Evolutionary conservation across 345 rosid species (phyloP).

Genomic region (Arabidopsis arenosa): DNA sequence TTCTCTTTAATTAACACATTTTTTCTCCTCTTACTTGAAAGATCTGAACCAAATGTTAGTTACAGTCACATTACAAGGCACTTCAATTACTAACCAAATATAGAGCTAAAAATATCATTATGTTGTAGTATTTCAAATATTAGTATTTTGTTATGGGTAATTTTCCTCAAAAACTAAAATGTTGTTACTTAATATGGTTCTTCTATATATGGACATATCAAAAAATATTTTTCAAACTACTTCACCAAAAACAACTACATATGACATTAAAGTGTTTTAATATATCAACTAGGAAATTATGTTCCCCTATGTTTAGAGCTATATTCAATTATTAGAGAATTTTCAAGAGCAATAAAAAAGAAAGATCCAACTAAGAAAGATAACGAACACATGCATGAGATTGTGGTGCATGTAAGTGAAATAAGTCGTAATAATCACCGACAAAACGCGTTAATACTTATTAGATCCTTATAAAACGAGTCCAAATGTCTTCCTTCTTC

Average conservation of each 20-base stretch:
- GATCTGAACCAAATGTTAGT: constrained; percentile 2
- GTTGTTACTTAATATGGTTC: not conserved
- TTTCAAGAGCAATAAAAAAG: constrained; percentile 26
- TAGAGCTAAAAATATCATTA: not conserved
- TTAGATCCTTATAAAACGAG: constrained; percentile 35
- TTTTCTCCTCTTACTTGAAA: constrained; percentile 2
- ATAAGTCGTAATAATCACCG: constrained; percentile 47
- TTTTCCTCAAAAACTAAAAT: not conserved
- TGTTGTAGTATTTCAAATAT: not conserved
- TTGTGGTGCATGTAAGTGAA: constrained; percentile 44
- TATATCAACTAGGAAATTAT: not conserved
- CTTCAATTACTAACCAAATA: not conserved
- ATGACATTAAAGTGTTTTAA: not conserved
- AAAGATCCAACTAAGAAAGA: constrained; percentile 46
- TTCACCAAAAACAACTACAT: not conserved
- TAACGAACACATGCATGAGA: constrained; percentile 50
- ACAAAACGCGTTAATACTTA: constrained; percentile 39
- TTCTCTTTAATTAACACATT: not conserved
- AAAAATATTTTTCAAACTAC: not conserved
- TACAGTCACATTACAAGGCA: constrained; percentile 6
- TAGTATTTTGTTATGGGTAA: not conserved
- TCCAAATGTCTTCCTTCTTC: constrained; percentile 38
- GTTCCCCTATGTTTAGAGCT: constrained; percentile 30
- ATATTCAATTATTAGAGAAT: constrained; percentile 39
- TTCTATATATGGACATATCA: not conserved